Percentiles rank a stretch among this genome's conserved stretches.
phyloP scores from a whole-genome alignment of 2,329 filamentous ascomycete genomes.

The Byssochlamys sp. region DNA sequence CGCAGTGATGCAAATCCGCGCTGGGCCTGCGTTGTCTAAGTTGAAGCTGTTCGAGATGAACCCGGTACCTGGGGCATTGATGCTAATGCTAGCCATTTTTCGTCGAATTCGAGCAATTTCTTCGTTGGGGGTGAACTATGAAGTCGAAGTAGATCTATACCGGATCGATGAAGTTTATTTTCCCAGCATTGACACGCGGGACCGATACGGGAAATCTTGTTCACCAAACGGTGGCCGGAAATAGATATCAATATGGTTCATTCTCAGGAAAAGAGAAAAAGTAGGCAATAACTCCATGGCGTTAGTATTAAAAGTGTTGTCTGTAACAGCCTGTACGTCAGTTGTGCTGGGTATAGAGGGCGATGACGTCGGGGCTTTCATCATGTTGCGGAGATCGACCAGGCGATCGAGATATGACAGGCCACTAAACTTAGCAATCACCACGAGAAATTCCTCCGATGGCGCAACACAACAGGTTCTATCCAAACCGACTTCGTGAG shows the following conservation, averaged over 20 bases:
- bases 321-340: neutral
- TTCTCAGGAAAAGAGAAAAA: neutral
- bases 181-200: neutral
- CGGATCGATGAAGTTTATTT: neutral
- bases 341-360: neutral
- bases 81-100: constrained; percentile 24
- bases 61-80: constrained; percentile 23
- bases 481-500: no score
- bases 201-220: neutral
- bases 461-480: no score
- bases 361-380: neutral
- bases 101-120: neutral
- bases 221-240: neutral
- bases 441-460: neutral
- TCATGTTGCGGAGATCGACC: neutral
- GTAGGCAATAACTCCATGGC: neutral
- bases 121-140: neutral
- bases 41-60: constrained; percentile 25
- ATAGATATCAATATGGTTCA: neutral
- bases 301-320: neutral
- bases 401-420: neutral
- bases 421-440: neutral
- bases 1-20: constrained; percentile 22
- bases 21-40: constrained; percentile 15
- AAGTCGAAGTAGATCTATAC: neutral